Conservation (phyloP, 164 flowering plant species). For the Sedum album region DNA sequence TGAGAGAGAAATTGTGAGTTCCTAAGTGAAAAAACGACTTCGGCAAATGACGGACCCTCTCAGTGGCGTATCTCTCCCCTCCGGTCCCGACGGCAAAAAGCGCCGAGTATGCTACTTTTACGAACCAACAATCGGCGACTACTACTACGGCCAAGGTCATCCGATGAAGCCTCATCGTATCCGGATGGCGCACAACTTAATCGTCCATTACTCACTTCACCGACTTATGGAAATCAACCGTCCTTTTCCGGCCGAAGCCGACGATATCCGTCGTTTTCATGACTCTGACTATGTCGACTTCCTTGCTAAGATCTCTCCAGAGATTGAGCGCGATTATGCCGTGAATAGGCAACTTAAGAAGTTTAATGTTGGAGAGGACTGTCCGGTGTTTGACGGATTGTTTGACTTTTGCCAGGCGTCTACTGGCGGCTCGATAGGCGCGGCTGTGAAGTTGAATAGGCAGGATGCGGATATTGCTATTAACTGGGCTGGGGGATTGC, state of each 20-base stretch:
- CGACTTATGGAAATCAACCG: constrained; percentile 42
- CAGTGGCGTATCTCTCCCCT: constrained; percentile 33
- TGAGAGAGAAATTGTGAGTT: neutral
- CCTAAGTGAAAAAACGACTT: too few relatives aligned
- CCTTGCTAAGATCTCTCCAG: constrained; percentile 36
- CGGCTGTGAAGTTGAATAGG: constrained; percentile 44
- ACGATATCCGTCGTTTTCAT: constrained; percentile 42
- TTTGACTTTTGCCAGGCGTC: constrained; percentile 46
- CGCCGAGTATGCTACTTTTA: constrained; percentile 51
- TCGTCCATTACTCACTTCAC: constrained; percentile 47
- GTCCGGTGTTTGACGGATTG: constrained; percentile 54
- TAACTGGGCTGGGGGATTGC: constrained; percentile 65
- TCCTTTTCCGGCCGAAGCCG: constrained; percentile 36
- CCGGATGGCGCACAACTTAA: constrained; percentile 54
- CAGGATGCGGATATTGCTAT: constrained; percentile 44
- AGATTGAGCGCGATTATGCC: constrained; percentile 24
- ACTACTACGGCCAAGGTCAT: constrained; percentile 65
- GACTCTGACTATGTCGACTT: constrained; percentile 39
- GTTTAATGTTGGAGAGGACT: constrained; percentile 56
- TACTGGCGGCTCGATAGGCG: constrained; percentile 50
- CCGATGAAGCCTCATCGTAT: constrained; percentile 69
- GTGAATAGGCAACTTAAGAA: constrained; percentile 27
- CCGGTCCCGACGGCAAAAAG: constrained; percentile 37
- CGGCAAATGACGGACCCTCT: constrained; percentile 2
- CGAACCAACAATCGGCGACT: constrained; percentile 58